Evolutionary conservation across 1,139 yeast species (phyloP), one percentile per base, ranked within the genome.

Genomic region (Magnusiomyces magnusii): DNA sequence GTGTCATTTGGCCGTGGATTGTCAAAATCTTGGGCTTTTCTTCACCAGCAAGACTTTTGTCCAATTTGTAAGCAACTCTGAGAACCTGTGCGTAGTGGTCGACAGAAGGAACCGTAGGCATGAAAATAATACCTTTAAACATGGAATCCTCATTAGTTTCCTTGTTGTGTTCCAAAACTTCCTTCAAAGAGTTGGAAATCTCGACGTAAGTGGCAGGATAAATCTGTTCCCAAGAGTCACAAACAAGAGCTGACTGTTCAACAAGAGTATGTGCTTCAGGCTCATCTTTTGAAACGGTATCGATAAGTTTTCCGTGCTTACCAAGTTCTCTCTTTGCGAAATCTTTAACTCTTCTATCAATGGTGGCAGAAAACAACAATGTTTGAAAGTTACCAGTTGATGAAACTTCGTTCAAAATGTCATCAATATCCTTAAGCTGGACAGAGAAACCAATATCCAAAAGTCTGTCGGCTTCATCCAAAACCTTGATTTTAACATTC

Each of bases 401-500:
- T 66, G 56, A 60, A 36, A 71, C 70, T 23, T 63, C 63, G 58
- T 76, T 78, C 62, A 86, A 75, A 44, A 71, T 71, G 15, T 74
- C 74, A 57, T 86, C 68, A 61, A 89, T 86, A 51, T 77, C 74
- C 59, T 79, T 77, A 61, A 90, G 75, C 61, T 83, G 85, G 56
- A 79, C 82, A 67, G 82, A 83, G 70, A 90, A 90, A 17, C 95
- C 95, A 63, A 82, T 84, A 70, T 86, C 93, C 64, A 89, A 76
- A 56, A 89, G 74, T 68, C 93, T 80, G 73, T 89, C 96, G 54
- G 97, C 96, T 76, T 91, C 97, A 72, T 91, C 97, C 64, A 89
- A 82, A 42, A 90, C 86, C 65, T 89, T 78, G 66, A 84, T 82
- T 61, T 80, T 78, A 57, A 92, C 75, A 58, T 77, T 75, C 51